phyloP scores from a whole-genome alignment of 495 filamentous ascomycete species.

The Xylaria bambusicola region DNA sequence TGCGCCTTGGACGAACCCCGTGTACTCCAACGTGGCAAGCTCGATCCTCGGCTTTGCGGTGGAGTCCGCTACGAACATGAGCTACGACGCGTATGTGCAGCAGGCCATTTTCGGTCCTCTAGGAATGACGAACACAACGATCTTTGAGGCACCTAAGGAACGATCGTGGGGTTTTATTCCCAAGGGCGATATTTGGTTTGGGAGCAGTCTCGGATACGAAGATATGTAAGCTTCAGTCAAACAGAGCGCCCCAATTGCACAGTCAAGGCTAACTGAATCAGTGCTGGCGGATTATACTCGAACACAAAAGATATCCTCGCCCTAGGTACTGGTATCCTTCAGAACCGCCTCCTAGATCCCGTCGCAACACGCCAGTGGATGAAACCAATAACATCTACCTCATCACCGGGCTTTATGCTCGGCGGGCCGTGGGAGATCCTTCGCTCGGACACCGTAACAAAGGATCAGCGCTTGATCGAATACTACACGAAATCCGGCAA shows the following conservation, averaged over 20 bases:
- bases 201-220: slow-evolving; percentile 45
- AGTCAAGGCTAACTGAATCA: slow-evolving; percentile 9
- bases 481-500: slow-evolving; percentile 61
- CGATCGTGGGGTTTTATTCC: slow-evolving; percentile 43
- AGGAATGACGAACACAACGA: slow-evolving; percentile 42
- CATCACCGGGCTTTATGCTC: slow-evolving; percentile 42
- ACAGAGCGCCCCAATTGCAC: slow-evolving; percentile 1
- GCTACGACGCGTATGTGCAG: slow-evolving; percentile 33
- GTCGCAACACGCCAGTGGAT: slow-evolving; percentile 56
- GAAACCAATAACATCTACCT: slow-evolving; percentile 53
- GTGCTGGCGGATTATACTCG: slow-evolving; percentile 55
- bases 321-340: slow-evolving; percentile 53
- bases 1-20: slow-evolving; percentile 37
- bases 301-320: slow-evolving; percentile 53
- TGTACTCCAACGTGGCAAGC: slow-evolving; percentile 46
- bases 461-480: slow-evolving; percentile 45
- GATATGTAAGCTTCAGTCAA: slow-evolving; percentile 47
- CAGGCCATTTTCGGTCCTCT: slow-evolving; percentile 42
- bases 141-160: slow-evolving; percentile 34
- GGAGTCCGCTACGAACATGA: slow-evolving; percentile 37
- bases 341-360: slow-evolving; percentile 43
- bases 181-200: slow-evolving; percentile 39
- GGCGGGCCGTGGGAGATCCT: slow-evolving; percentile 62
- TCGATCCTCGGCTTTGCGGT: slow-evolving; percentile 42
- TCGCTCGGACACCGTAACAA: slow-evolving; percentile 35